phyloP scores from a whole-genome alignment of 768 basidiomycete species.

The Russula griseocarnosa region DNA sequence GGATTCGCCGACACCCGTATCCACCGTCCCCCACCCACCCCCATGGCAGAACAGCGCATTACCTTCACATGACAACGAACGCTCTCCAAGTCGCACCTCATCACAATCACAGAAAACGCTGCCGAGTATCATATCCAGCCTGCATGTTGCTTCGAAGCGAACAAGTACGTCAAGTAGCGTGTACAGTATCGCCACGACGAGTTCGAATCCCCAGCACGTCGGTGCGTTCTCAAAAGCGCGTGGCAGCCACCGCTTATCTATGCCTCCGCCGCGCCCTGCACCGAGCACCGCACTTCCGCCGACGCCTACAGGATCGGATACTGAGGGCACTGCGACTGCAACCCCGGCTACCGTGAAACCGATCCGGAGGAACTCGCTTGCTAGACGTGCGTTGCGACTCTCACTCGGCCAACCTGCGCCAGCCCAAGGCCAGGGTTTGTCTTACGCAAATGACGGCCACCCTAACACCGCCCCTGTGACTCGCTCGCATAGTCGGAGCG shows the following conservation, averaged over 20 bases:
- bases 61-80: constrained; percentile 21
- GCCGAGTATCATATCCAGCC: constrained; percentile 23
- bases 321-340: constrained; percentile 33
- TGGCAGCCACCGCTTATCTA: constrained; percentile 50
- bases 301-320: constrained; percentile 44
- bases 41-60: constrained; percentile 27
- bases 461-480: constrained; percentile 42
- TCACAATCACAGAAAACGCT: constrained; percentile 33
- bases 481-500: constrained; percentile 32
- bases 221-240: constrained; percentile 27
- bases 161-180: constrained; percentile 43
- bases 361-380: constrained; percentile 51
- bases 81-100: constrained; percentile 30
- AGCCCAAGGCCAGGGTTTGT: constrained; percentile 48
- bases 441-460: constrained; percentile 31
- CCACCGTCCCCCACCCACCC: constrained; percentile 23
- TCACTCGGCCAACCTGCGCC: constrained; percentile 55
- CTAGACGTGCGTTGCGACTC: constrained; percentile 47
- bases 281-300: constrained; percentile 68
- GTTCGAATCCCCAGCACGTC: constrained; percentile 39
- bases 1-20: constrained; percentile 55
- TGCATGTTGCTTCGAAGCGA: constrained; percentile 26
- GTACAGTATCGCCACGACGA: constrained; percentile 32
- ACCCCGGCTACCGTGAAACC: constrained; percentile 30
- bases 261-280: constrained; percentile 71